Percentiles rank a stretch among this genome's conserved stretches.
These are phyloP conservation scores for Cladophialophora psammophila DNA, from an alignment of 2,329 filamentous ascomycete species.

Conservation along the genomic window DNA sequence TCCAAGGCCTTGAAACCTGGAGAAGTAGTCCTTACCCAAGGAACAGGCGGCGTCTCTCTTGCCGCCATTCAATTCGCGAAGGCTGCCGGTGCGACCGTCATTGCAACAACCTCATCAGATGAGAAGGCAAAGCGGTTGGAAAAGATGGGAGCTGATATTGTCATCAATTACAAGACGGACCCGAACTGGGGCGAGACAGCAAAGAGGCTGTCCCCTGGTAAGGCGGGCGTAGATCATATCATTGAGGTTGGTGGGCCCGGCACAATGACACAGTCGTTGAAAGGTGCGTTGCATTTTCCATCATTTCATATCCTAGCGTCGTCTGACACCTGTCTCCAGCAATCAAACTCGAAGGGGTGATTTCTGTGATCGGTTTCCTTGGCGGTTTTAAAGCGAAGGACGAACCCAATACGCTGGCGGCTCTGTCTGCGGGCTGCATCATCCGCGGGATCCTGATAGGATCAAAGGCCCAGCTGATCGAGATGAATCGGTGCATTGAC, in stretches of 20 bases:
- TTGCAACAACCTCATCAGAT: constrained; percentile 66
- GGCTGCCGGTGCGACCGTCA: constrained; percentile 61
- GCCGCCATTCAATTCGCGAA: constrained; percentile 54
- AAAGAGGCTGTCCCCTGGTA: constrained; percentile 57
- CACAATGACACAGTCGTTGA: constrained; percentile 65
- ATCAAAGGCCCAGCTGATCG: constrained; percentile 62
- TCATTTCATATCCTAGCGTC: not conserved
- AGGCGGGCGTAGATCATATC: constrained; percentile 67
- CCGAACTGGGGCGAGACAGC: constrained; percentile 68
- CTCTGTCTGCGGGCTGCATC: constrained; percentile 60
- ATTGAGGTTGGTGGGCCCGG: constrained; percentile 71
- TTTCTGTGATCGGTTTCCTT: constrained; percentile 62
- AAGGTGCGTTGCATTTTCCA: constrained; percentile 31
- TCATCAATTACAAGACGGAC: constrained; percentile 67
- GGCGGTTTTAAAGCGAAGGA: constrained; percentile 48
- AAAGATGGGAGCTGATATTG: constrained; percentile 63
- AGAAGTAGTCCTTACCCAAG: constrained; percentile 65
- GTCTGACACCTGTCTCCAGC: constrained; percentile 43
- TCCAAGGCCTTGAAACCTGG: constrained; percentile 60
- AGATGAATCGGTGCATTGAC: constrained; percentile 67
- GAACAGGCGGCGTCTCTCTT: constrained; percentile 67
- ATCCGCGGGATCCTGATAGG: constrained; percentile 66
- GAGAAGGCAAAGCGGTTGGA: constrained; percentile 62
- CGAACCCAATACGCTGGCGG: constrained; percentile 62
- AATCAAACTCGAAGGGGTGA: constrained; percentile 57